Evolutionary conservation across 768 basidiomycete species (phyloP), one percentile per base, ranked within the genome.

Genomic region (Mycena epipterygia): DNA sequence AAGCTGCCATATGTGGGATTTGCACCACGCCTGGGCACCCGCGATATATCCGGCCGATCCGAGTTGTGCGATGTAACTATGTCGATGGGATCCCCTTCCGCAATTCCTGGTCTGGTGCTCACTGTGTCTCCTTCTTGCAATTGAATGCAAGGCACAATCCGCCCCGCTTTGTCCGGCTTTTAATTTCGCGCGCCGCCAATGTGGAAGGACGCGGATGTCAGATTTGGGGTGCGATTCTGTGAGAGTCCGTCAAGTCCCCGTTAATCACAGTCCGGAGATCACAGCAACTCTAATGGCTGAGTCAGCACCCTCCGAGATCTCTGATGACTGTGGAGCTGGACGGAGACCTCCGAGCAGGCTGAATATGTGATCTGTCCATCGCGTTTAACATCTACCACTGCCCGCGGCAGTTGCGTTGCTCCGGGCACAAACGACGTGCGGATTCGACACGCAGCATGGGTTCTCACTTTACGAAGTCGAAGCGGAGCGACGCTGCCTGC

Each of bases 401-500:
- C n/a, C n/a, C n/a, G n/a, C n/a, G n/a, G n/a, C n/a, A n/a, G n/a
- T n/a, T n/a, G n/a, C n/a, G n/a, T n/a, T 39, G 16, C 33, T 37
- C 44, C 57, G 57, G 12, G n/a, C 33, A 37, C 35, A 25, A 7
- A 56, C 53, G 42, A n/a, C n/a, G 48, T 48, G 53, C 32, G 63
- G 52, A 32, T 5, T 27, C 21, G 32, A 23, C 53, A 32, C n/a
- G n/a, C n/a, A n/a, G n/a, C 64, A 52, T 46, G 53, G 42, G 23
- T 8, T 5, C n/a, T 56, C 64, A 30, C 21, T 56, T 56, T 23
- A 58, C 64, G 56, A 66, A 66, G 64, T 57, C 55, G 64, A 66
- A 66, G 53, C 23, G 35, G 35, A 60, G 17, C 17, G 19, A 17
- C 33, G 46, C 35, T 23, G 29, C 62, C 62, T 64, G n/a, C 27